Conservation (phyloP, 176 grass and related monocot genomes). For the Ensete ventricosum region DNA sequence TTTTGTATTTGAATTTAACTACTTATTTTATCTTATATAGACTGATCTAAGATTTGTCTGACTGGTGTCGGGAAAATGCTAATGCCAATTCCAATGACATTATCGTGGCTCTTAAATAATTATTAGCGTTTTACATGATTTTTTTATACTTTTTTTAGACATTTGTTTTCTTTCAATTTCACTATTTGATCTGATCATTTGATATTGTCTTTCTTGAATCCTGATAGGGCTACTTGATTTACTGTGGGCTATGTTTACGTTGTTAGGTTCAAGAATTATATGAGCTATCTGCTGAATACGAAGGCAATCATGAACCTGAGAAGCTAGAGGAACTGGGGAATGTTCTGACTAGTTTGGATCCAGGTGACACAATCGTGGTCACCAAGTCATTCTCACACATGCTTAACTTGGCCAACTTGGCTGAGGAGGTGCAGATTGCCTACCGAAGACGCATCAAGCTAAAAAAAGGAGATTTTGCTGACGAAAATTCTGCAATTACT, state of each 20-base stretch:
- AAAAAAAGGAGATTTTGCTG: constrained; percentile 10
- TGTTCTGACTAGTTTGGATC: constrained; percentile 8
- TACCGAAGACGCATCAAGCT: constrained; percentile 5
- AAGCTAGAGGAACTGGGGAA: constrained; percentile 12
- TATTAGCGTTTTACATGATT: too few relatives aligned
- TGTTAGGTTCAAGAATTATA: constrained; percentile 10
- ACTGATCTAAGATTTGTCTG: too few relatives aligned
- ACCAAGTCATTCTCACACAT: constrained; percentile 16
- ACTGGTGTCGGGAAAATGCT: too few relatives aligned
- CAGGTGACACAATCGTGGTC: constrained; percentile 6
- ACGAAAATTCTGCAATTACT: constrained; percentile 14
- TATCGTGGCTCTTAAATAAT: too few relatives aligned
- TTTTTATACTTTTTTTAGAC: neutral
- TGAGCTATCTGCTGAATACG: constrained; percentile 12
- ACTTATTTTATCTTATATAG: too few relatives aligned
- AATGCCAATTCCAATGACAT: too few relatives aligned
- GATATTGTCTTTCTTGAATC: neutral
- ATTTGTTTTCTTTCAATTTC: neutral
- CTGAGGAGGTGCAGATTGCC: constrained; percentile 17
- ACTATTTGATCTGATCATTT: neutral
- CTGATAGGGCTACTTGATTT: neutral
- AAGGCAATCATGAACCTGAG: neutral
- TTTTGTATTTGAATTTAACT: too few relatives aligned
- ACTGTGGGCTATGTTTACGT: neutral
- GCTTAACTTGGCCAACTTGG: constrained; percentile 16